Conservation (phyloP, 192 early-diverging fungal genomes). For the Entomortierella lignicola region DNA sequence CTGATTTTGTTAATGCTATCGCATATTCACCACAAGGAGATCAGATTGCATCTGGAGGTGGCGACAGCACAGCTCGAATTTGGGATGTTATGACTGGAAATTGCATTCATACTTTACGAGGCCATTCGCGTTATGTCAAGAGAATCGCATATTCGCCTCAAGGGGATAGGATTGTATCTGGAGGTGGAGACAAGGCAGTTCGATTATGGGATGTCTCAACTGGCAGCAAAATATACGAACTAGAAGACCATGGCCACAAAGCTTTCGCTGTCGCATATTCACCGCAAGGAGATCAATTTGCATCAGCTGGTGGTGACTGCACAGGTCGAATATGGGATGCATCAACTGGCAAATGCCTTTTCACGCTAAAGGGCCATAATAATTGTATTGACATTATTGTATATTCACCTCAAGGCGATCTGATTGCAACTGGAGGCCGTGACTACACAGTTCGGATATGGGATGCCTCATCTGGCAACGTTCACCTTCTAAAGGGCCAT, state of each 20-base stretch:
- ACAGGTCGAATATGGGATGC: neutral
- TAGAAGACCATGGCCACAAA: neutral
- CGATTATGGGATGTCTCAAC: neutral
- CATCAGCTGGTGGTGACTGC: neutral
- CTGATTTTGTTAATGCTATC: neutral
- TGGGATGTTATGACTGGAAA: neutral
- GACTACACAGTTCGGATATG: neutral
- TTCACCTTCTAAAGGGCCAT: neutral
- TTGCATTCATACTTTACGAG: neutral
- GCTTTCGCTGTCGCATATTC: neutral
- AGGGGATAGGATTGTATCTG: neutral
- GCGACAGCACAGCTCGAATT: neutral
- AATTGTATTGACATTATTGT: neutral
- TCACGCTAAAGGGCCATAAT: neutral
- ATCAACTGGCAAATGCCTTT: neutral
- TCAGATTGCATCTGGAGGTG: neutral
- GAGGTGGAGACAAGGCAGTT: neutral
- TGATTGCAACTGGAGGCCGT: neutral
- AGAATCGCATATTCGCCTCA: neutral
- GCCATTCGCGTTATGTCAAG: neutral
- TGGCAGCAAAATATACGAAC: no score
- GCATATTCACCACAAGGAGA: slow-evolving; percentile 1
- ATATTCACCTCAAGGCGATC: neutral
- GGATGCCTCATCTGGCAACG: neutral
- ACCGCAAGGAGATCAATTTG: neutral